Percentiles rank a stretch among this genome's conserved stretches.
phyloP scores from a whole-genome alignment of 306 rosid species.

The Begonia masoniana region DNA sequence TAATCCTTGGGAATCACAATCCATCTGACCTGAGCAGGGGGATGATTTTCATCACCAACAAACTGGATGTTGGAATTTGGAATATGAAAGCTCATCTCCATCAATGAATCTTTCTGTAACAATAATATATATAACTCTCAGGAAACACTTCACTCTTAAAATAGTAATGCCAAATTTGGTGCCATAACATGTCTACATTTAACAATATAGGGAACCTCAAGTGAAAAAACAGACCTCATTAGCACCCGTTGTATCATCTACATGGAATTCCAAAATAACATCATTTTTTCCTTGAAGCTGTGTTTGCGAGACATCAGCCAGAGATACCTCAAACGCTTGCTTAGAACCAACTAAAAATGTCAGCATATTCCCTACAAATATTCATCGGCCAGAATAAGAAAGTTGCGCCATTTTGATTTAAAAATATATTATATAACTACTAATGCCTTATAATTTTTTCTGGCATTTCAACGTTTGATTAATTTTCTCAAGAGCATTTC shows the following conservation, averaged over 20 bases:
- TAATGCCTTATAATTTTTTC: too few relatives aligned
- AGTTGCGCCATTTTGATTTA: neutral
- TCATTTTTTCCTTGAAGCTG: constrained; percentile 95
- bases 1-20: constrained; percentile 2
- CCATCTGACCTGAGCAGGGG: constrained; percentile 83
- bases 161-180: neutral
- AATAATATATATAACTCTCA: constrained; percentile 6
- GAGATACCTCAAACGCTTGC: constrained; percentile 97
- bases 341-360: constrained; percentile 77
- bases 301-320: constrained; percentile 94
- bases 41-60: constrained; percentile 85
- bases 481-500: too few relatives aligned
- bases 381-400: neutral
- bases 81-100: constrained; percentile 94
- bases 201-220: neutral
- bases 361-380: constrained; percentile 72
- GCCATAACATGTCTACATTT: neutral
- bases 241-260: constrained; percentile 96
- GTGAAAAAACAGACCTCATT: constrained; percentile 51
- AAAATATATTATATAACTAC: neutral
- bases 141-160: neutral
- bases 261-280: constrained; percentile 87
- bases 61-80: constrained; percentile 96
- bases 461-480: too few relatives aligned
- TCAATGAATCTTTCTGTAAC: constrained; percentile 90